These are phyloP conservation scores for Pichia norvegensis DNA, from an alignment of 1,139 yeast genomes.

Conservation along the genomic window DNA sequence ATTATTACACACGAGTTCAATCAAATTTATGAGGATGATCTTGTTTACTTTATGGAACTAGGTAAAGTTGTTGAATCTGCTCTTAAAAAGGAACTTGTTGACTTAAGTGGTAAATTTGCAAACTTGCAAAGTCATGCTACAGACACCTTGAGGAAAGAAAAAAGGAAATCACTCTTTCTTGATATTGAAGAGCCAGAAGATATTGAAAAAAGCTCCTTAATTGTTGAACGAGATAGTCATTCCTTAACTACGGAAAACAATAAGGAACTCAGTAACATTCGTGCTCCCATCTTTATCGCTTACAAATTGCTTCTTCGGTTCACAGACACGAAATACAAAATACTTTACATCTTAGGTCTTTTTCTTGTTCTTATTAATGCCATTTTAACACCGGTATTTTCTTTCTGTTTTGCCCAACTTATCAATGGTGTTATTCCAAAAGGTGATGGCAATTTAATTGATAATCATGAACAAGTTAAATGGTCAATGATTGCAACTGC, in stretches of 20 bases:
- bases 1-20: slow-evolving; percentile 70
- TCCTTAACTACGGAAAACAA: not conserved
- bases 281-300: slow-evolving; percentile 10
- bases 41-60: slow-evolving; percentile 50
- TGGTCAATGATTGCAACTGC: slow-evolving; percentile 67
- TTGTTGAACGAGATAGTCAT: not conserved
- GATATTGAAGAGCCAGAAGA: slow-evolving; percentile 4
- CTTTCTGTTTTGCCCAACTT: slow-evolving; percentile 66
- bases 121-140: slow-evolving; percentile 3
- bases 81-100: slow-evolving; percentile 29
- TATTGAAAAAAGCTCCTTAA: not conserved
- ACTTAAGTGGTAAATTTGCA: slow-evolving; percentile 14
- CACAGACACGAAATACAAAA: slow-evolving; percentile 10
- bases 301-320: slow-evolving; percentile 2
- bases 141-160: not conserved
- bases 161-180: slow-evolving; percentile 4
- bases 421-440: slow-evolving; percentile 46
- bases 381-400: slow-evolving; percentile 63
- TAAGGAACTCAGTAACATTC: slow-evolving; percentile 2
- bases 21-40: slow-evolving; percentile 52
- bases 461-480: slow-evolving; percentile 34
- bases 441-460: slow-evolving; percentile 27
- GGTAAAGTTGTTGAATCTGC: slow-evolving; percentile 50
- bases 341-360: slow-evolving; percentile 39
- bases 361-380: slow-evolving; percentile 50